These are phyloP conservation scores for Vanrija sp. DNA, from an alignment of 1,284 basidiomycete genomes.

Conservation along the genomic window DNA sequence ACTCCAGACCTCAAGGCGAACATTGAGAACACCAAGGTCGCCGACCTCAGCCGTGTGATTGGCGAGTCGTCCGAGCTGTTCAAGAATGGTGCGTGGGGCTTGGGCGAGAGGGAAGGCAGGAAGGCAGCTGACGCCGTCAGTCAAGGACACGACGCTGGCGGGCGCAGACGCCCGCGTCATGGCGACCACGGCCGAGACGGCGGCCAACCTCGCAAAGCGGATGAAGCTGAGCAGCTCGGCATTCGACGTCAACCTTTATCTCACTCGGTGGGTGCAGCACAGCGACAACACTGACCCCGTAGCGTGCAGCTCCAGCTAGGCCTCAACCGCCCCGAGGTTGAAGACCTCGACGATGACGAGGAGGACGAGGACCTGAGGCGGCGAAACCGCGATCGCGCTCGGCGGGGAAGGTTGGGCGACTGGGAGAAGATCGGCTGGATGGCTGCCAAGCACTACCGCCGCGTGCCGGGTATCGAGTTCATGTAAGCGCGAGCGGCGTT, in stretches of 20 bases:
- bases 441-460: slow-evolving; percentile 38
- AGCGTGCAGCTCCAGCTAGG: neutral
- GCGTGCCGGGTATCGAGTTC: slow-evolving; percentile 49
- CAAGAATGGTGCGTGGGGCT: slow-evolving; percentile 18
- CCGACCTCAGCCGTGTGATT: slow-evolving; percentile 20
- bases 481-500: slow-evolving; percentile 41
- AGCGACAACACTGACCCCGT: neutral
- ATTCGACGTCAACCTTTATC: slow-evolving; percentile 52
- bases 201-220: slow-evolving; percentile 35
- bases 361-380: slow-evolving; percentile 11
- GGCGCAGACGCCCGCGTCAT: slow-evolving; percentile 37
- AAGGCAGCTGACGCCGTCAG: slow-evolving; percentile 11
- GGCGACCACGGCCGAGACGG: slow-evolving; percentile 28
- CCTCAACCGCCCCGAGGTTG: slow-evolving; percentile 19
- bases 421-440: slow-evolving; percentile 49
- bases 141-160: slow-evolving; percentile 33
- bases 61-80: slow-evolving; percentile 24
- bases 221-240: slow-evolving; percentile 46
- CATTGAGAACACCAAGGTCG: slow-evolving; percentile 24
- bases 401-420: slow-evolving; percentile 27
- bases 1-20: slow-evolving; percentile 31
- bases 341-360: slow-evolving; percentile 30
- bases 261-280: slow-evolving; percentile 31
- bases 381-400: neutral
- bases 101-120: neutral